Base-by-base conservation (phyloP, 331 rosid genomes). In the Saraca asoca region DNA sequence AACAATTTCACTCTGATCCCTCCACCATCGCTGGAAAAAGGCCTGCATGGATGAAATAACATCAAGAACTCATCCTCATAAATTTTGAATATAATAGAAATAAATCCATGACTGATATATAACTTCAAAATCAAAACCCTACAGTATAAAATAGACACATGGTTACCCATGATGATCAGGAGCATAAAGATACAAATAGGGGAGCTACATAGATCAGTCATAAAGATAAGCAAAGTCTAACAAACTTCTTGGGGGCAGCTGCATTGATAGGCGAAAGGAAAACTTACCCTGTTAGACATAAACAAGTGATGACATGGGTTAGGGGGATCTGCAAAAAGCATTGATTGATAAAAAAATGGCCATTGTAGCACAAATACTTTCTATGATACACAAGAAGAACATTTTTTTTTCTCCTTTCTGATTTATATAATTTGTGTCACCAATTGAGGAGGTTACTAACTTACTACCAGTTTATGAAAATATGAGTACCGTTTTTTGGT, bases 11-110 rank as follows among this genome's bases (percentile, higher is more conserved):
- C 96, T 90, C 78, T 94, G 98, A 46, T 88, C 95, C 58, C 81
- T 81, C 97, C 98, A 94, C 98, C 98, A 94, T 58, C 97, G 78
- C 78, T 84, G 94, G 74, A 90, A 90, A 76, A 81, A 77, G 48
- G 85, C 85, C 85, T 81, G 75, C 59, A 79, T 84, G 33, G 87
- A 91, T 83, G 77, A 45, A 71, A 51, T 12, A 61, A 48, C 5
- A 44, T 10, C 35, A n/a, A 48, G 11, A 71, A 3, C 6, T 7
- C 7, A 51, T 71, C 52, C 16, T 13, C 29, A 50, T 6, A 7
- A 20, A 4, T 7, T 9, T 43, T 29, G 14, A 42, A 50, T 55
- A 61, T 33, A 9, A 6, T 11, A 77, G 42, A 62, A 62, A 42
- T 20, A 15, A 10, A 38, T 18, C 17, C 38, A 62, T 17, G 13